Conservation (phyloP, 371 early-diverging fungal species). For the Phascolomyces articulosus region DNA sequence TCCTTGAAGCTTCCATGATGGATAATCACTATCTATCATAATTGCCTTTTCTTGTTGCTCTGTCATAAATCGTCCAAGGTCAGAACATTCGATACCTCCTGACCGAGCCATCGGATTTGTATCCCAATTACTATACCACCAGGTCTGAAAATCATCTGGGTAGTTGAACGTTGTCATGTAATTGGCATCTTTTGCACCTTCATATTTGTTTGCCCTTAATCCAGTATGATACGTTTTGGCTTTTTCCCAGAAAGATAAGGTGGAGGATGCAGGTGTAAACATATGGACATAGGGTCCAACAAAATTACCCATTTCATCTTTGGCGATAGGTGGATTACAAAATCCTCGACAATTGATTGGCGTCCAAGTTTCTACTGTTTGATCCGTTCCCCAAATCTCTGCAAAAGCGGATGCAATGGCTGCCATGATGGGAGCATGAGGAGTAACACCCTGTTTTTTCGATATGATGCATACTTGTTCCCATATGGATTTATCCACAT, state of each 20-base stretch:
- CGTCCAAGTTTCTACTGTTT: slow-evolving; percentile 20
- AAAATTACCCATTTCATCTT: slow-evolving; percentile 42
- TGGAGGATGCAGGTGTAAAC: slow-evolving; percentile 15
- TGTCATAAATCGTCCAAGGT: slow-evolving; percentile 32
- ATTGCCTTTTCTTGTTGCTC: not conserved
- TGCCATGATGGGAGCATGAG: slow-evolving; percentile 35
- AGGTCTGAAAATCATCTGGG: slow-evolving; percentile 33
- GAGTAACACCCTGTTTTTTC: slow-evolving; percentile 26
- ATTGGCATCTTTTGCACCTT: slow-evolving; percentile 22
- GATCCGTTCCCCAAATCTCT: slow-evolving; percentile 22
- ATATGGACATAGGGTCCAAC: slow-evolving; percentile 28
- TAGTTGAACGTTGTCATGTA: slow-evolving; percentile 23
- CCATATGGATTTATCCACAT: slow-evolving; percentile 21
- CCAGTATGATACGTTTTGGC: slow-evolving; percentile 24
- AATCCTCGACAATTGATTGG: slow-evolving; percentile 40
- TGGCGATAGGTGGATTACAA: slow-evolving; percentile 35
- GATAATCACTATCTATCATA: not conserved
- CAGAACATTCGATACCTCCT: slow-evolving; percentile 46
- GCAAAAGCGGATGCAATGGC: slow-evolving; percentile 29
- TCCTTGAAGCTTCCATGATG: not conserved
- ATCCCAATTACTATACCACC: slow-evolving; percentile 19
- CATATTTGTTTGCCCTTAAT: slow-evolving; percentile 18
- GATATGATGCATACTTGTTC: slow-evolving; percentile 15
- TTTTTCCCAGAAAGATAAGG: slow-evolving; percentile 26
- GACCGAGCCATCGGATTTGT: slow-evolving; percentile 26